Base-by-base conservation (phyloP, 768 basidiomycete species). In the Macrolepiota albuminosa region DNA sequence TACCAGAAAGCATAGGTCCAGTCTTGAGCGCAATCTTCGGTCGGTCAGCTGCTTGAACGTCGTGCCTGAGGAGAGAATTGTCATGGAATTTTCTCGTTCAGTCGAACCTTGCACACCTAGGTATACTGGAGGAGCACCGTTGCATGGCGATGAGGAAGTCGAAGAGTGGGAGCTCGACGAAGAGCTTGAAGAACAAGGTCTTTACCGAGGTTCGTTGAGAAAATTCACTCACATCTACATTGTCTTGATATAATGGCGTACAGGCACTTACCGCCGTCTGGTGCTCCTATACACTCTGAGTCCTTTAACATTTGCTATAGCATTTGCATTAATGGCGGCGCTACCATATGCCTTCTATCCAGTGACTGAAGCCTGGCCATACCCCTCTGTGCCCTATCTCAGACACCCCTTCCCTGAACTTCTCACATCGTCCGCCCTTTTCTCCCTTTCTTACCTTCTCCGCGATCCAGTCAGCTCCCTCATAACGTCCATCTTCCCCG, bases 341-440 rank as follows among this genome's bases (percentile, higher is more conserved):
- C 70, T 86, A 3, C 87, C 86, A 0, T 56, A 64, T 31, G 58
- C 84, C 40, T 72, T 79, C 26, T 88, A 85, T 73, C 79, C 77
- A 14, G 66, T 68, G 43, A 60, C 66, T 13, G 68, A 69, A 10
- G 56, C 64, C 3, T 64, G 68, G 39, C 62, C 66, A n/a, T 78
- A 76, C 47, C 78, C 73, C 9, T 83, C 83, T 47, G 70, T 76
- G 1, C 73, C 76, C 1, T 75, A 76, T 68, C 80, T 88, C 66
- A 84, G 83, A 2, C 82, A 79, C 33, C 88, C 89, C 1, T 64
- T 89, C 18, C 84, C 87, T 11, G 88, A 91, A 70, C 65, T 90
- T 18, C 66, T 89, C 56, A 72, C 83, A 47, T 81, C 88, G 0
- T 76, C 78, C 18, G 79, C 84, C 3, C 75, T 91, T 49, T 93